Evolutionary conservation across 371 early-diverging fungal species (phyloP).

Genomic region (Syncephalis plumigaleata): DNA sequence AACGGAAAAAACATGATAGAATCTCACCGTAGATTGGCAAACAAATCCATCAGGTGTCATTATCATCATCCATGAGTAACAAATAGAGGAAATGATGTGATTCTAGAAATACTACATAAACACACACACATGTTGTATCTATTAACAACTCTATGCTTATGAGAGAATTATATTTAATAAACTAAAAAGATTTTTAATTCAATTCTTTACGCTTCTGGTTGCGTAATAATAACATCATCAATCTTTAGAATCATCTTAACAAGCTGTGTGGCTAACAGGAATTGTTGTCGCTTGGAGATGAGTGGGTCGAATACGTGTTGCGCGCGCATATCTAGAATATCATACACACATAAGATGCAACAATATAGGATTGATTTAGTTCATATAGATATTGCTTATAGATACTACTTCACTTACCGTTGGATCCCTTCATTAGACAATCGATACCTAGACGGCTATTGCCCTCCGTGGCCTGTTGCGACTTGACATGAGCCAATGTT

Average conservation of each 20-base stretch:
- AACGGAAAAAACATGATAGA: too few relatives aligned
- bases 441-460: constrained; percentile 91
- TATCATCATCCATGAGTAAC: too few relatives aligned
- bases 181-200: too few relatives aligned
- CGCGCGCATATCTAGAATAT: constrained; percentile 97
- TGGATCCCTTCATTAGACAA: constrained; percentile 80
- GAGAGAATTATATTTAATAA: too few relatives aligned
- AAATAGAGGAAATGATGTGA: too few relatives aligned
- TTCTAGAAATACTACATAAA: too few relatives aligned
- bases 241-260: constrained; percentile 97
- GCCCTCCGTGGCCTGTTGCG: constrained; percentile 72
- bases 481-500: constrained; percentile 85
- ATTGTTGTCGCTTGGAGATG: constrained; percentile 97
- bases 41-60: too few relatives aligned
- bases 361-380: too few relatives aligned
- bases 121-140: too few relatives aligned
- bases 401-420: constrained; percentile 25
- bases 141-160: too few relatives aligned
- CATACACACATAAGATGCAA: constrained; percentile 1
- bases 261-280: constrained; percentile 94
- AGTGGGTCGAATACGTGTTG: constrained; percentile 96
- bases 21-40: too few relatives aligned
- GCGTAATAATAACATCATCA: constrained; percentile 53
- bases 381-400: too few relatives aligned
- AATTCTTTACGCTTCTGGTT: not conserved